These are phyloP conservation scores for Rhynchosporium secalis DNA, from an alignment of 2,329 filamentous ascomycete genomes.

Conservation along the genomic window DNA sequence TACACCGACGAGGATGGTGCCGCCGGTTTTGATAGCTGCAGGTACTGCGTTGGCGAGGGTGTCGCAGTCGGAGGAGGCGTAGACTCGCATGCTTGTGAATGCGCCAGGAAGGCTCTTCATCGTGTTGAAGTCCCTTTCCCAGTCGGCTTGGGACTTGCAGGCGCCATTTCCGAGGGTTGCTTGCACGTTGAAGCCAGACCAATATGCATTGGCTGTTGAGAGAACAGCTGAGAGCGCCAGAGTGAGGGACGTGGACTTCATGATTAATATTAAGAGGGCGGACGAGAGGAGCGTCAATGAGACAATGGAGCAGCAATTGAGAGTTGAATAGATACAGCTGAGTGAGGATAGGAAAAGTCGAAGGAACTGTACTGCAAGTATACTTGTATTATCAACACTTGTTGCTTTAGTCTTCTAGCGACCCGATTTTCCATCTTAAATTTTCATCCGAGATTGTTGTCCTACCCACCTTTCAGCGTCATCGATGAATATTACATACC, in stretches of 20 bases:
- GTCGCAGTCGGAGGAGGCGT: constrained; percentile 57
- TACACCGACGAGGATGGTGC: constrained; percentile 62
- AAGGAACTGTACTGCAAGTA: not conserved
- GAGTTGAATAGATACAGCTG: no score
- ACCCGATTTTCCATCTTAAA: constrained; percentile 4
- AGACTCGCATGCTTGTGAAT: constrained; percentile 62
- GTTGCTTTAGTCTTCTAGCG: not conserved
- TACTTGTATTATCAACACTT: not conserved
- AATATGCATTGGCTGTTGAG: constrained; percentile 41
- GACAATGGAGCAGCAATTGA: no score
- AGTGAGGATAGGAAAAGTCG: no score
- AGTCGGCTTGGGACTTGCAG: constrained; percentile 67
- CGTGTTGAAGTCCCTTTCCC: constrained; percentile 64
- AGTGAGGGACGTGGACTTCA: constrained; percentile 34
- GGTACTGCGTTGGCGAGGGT: constrained; percentile 50
- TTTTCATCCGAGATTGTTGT: constrained; percentile 7
- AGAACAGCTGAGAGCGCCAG: constrained; percentile 40
- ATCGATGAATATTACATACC: not conserved
- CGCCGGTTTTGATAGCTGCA: constrained; percentile 61
- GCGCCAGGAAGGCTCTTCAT: constrained; percentile 50
- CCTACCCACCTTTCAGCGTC: not conserved
- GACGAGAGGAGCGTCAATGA: not conserved
- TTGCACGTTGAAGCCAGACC: constrained; percentile 46
- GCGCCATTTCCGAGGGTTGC: constrained; percentile 48
- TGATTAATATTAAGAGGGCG: constrained; percentile 12